Base-by-base conservation (phyloP, 2,329 filamentous ascomycete genomes). In the Dothideomycetidae sp. region DNA sequence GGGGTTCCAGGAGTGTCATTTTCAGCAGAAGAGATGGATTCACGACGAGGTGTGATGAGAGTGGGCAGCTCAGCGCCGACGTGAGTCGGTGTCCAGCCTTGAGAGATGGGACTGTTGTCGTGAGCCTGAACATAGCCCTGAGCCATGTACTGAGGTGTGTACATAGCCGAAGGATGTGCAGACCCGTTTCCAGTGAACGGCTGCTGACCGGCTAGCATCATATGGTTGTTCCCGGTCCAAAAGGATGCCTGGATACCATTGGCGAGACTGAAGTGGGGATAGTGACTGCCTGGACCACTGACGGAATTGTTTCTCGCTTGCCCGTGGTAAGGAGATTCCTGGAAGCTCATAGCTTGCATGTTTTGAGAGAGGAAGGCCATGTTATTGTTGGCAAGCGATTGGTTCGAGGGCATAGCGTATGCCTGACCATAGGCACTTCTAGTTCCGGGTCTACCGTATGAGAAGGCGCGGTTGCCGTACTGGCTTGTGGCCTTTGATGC, bases 1-100 rank as follows among this genome's bases (percentile, higher is more conserved):
- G 65, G 65, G 5, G 65, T 68, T 14, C 61, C 63, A 13, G 65
- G 65, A 43, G 64, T 57, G 33, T 68, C 64, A 40, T 67, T 63
- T 57, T 68, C 65, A 47, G 66, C 67, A 21, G 65, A 67, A 4
- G 65, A 68, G 44, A 66, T 55, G 5, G 65, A 68, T 45, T 65
- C 64, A 33, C 65, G 64, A 26, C 65, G 64, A 33, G 64, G 63
- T 12, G 64, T 67, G 56, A 67, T 63, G 35, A 68, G 55, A 5
- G 63, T 60, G 4, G 65, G 65, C 42, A 67, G 61, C 18, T 66
- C 63, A 5, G 55, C 59, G 12, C 60, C 64, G 4, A 62, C 57
- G 42, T 63, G 58, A 35, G 51, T 56, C 2, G 55, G 53, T 11
- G 63, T 58, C 65, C 64, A 68, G 44, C 54, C 57, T 41, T 56